Percentiles rank a stretch among this genome's conserved stretches.
Conservation (phyloP, 2,329 filamentous ascomycete genomes). For the Didymellaceae sp. region DNA sequence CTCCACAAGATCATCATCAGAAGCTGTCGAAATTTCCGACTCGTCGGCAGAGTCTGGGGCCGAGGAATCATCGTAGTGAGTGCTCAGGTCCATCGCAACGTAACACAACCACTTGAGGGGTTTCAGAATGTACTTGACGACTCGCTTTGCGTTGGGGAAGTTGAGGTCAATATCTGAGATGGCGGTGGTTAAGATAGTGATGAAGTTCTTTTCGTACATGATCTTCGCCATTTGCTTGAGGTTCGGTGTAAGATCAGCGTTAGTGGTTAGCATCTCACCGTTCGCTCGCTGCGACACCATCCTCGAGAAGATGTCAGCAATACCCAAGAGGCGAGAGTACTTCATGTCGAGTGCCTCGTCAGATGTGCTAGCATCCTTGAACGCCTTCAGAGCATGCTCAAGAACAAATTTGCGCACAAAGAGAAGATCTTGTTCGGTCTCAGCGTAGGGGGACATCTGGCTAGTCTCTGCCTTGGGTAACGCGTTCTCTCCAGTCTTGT, state of each 20-base stretch:
- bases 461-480: slow-evolving; percentile 55
- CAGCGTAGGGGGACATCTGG: slow-evolving; percentile 55
- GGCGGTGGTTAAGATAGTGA: slow-evolving; percentile 84
- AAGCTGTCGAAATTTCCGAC: slow-evolving; percentile 91
- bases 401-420: slow-evolving; percentile 96
- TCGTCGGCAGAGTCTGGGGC: slow-evolving; percentile 72
- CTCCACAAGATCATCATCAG: slow-evolving; percentile 82
- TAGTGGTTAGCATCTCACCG: slow-evolving; percentile 47
- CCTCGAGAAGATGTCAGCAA: slow-evolving; percentile 90
- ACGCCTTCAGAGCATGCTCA: slow-evolving; percentile 89
- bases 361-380: slow-evolving; percentile 83
- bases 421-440: slow-evolving; percentile 81
- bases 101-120: slow-evolving; percentile 87
- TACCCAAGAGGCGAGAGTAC: slow-evolving; percentile 84
- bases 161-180: slow-evolving; percentile 96
- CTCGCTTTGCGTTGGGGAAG: slow-evolving; percentile 89
- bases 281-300: slow-evolving; percentile 72
- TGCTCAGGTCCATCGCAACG: slow-evolving; percentile 84
- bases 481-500: slow-evolving; percentile 82
- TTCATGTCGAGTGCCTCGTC: slow-evolving; percentile 82
- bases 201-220: slow-evolving; percentile 98
- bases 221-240: slow-evolving; percentile 86
- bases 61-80: slow-evolving; percentile 75
- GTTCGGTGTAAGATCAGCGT: slow-evolving; percentile 56
- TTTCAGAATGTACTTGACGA: slow-evolving; percentile 93